These are phyloP conservation scores for Boletus rubroflammeus DNA, from an alignment of 768 basidiomycete species.

Conservation along the genomic window DNA sequence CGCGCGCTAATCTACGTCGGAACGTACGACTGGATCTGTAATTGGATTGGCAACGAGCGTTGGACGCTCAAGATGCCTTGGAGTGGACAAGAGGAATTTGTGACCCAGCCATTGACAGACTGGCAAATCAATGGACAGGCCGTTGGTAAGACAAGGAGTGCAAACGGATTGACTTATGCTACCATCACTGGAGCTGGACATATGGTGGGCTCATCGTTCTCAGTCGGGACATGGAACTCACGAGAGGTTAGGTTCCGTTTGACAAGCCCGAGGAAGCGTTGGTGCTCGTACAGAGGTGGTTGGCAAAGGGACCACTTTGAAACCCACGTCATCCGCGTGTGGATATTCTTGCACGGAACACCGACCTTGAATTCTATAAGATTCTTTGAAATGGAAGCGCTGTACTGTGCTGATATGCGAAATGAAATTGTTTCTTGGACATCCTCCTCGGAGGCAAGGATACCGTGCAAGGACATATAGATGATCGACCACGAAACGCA, in stretches of 20 bases:
- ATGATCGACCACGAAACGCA: not conserved
- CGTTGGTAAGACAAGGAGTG: conserved; percentile 51
- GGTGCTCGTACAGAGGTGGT: conserved; percentile 45
- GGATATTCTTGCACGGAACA: not conserved
- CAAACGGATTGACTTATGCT: conserved; percentile 56
- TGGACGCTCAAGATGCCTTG: conserved; percentile 72
- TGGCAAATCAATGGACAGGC: conserved; percentile 50
- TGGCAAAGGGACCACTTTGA: conserved; percentile 24
- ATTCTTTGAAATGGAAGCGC: not conserved
- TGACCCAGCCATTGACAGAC: conserved; percentile 42
- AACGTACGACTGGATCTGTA: conserved; percentile 72
- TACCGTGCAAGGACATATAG: not conserved
- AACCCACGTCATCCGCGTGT: not conserved
- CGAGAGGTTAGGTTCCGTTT: conserved; percentile 42
- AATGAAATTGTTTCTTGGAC: not conserved
- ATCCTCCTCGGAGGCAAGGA: not conserved
- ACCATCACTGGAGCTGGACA: conserved; percentile 69
- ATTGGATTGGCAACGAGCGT: conserved; percentile 66
- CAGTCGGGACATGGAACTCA: not conserved
- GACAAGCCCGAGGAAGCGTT: conserved; percentile 55
- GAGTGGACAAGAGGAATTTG: conserved; percentile 54
- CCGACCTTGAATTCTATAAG: not conserved
- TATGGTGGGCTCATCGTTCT: conserved; percentile 41
- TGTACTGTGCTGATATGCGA: not conserved
- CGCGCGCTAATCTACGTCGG: conserved; percentile 67